These are phyloP conservation scores for Corylus heterophylla DNA, from an alignment of 306 rosid species.

Conservation along the genomic window DNA sequence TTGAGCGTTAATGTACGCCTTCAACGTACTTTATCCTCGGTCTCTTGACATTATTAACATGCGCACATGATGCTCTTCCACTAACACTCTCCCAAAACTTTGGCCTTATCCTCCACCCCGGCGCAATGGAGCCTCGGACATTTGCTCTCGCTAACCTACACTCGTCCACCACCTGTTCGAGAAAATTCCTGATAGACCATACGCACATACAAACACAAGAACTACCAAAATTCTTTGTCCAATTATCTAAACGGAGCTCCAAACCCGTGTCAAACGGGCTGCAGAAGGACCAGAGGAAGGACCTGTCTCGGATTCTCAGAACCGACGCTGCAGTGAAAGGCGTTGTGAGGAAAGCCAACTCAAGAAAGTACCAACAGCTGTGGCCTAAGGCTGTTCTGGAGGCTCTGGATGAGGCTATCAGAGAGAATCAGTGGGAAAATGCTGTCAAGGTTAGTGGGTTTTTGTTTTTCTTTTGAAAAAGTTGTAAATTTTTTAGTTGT, in stretches of 20 bases:
- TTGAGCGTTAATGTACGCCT: background rate
- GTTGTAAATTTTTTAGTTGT: background rate
- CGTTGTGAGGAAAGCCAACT: slow-evolving; percentile 60
- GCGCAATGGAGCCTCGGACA: background rate
- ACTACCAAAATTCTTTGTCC: slow-evolving; percentile 25
- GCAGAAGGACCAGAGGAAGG: slow-evolving; percentile 58
- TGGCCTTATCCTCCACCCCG: background rate
- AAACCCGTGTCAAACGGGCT: slow-evolving; percentile 36
- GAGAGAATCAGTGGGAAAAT: slow-evolving; percentile 46
- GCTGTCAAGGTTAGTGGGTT: slow-evolving; percentile 62
- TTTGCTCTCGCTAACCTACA: background rate
- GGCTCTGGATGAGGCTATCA: slow-evolving; percentile 77
- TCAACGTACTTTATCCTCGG: slow-evolving; percentile 23
- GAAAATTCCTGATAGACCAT: slow-evolving; percentile 19
- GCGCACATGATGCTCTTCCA: slow-evolving; percentile 30
- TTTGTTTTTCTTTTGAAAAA: background rate
- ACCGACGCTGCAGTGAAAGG: slow-evolving; percentile 81
- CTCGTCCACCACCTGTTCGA: slow-evolving; percentile 28
- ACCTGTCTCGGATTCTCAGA: slow-evolving; percentile 74
- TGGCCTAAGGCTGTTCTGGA: slow-evolving; percentile 88
- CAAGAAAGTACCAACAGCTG: slow-evolving; percentile 59
- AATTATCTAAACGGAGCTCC: slow-evolving; percentile 46
- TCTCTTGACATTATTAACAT: slow-evolving; percentile 7
- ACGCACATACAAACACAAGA: slow-evolving; percentile 2
- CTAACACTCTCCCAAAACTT: background rate